These are phyloP conservation scores for Lepidium didymum DNA, from an alignment of 345 rosid genomes.

Conservation along the genomic window DNA sequence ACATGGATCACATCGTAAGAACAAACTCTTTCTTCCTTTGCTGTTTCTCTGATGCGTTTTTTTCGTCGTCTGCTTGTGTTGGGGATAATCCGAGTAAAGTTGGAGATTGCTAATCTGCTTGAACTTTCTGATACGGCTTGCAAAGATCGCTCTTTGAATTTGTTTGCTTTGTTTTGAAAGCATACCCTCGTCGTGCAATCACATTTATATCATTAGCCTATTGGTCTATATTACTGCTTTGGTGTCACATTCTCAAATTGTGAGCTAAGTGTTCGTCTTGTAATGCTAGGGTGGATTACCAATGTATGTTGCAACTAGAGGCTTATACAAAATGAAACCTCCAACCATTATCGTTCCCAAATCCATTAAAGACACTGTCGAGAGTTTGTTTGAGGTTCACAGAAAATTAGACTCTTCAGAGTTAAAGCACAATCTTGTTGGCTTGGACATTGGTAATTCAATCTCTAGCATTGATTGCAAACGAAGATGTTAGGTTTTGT, in stretches of 20 bases:
- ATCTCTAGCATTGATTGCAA: background rate
- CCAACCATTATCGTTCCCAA: slow-evolving; percentile 76
- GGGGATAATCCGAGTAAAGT: background rate
- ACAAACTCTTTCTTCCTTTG: background rate
- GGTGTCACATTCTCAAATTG: background rate
- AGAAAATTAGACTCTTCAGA: slow-evolving; percentile 77
- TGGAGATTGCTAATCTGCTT: background rate
- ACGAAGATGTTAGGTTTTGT: background rate
- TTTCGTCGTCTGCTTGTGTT: background rate
- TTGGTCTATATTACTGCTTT: background rate
- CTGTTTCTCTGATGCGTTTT: background rate
- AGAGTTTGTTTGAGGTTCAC: slow-evolving; percentile 72
- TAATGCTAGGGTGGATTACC: slow-evolving; percentile 84
- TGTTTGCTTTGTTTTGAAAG: background rate
- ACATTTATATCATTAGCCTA: background rate
- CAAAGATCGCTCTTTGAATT: background rate
- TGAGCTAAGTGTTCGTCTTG: background rate
- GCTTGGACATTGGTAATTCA: slow-evolving; percentile 73
- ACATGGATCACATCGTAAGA: slow-evolving; percentile 93
- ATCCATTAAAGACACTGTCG: slow-evolving; percentile 57
- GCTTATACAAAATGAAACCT: slow-evolving; percentile 74
- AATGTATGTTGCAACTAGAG: slow-evolving; percentile 93
- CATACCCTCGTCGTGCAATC: background rate
- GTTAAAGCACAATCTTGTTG: slow-evolving; percentile 58
- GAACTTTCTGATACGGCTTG: background rate